These are phyloP conservation scores for Aureobasidium sp. DNA, from an alignment of 2,329 filamentous ascomycete genomes.

Conservation along the genomic window DNA sequence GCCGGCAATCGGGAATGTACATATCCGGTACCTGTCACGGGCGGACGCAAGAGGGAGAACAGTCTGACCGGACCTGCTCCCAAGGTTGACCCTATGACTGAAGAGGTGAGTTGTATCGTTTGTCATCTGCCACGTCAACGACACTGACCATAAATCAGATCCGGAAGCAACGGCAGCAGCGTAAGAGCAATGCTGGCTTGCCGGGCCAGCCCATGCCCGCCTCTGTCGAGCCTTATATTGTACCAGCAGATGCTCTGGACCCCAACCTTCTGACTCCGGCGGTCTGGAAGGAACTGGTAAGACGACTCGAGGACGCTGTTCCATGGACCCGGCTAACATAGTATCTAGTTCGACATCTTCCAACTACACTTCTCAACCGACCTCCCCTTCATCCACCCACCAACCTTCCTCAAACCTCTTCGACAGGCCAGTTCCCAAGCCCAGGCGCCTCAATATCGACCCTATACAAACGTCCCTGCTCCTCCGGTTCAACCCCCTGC, in stretches of 20 bases:
- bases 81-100: background rate
- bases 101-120: background rate
- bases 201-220: constrained; percentile 9
- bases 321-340: constrained; percentile 16
- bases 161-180: constrained; percentile 9
- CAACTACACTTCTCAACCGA: constrained; percentile 64
- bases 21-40: constrained; percentile 51
- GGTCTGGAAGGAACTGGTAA: constrained; percentile 57
- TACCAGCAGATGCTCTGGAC: constrained; percentile 47
- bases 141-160: background rate
- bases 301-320: constrained; percentile 6
- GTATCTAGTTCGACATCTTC: constrained; percentile 52
- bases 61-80: constrained; percentile 11
- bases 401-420: constrained; percentile 49
- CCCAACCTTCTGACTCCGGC: constrained; percentile 53
- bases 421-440: constrained; percentile 23
- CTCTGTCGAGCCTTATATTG: background rate
- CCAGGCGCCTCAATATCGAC: constrained; percentile 13
- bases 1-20: constrained; percentile 63
- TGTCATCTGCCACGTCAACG: background rate
- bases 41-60: constrained; percentile 20
- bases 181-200: constrained; percentile 13
- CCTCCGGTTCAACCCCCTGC: constrained; percentile 40
- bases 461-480: constrained; percentile 17
- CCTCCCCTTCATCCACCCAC: constrained; percentile 61